Base-by-base conservation (phyloP, 768 basidiomycete species). In the Tricholoma hemisulphureum region DNA sequence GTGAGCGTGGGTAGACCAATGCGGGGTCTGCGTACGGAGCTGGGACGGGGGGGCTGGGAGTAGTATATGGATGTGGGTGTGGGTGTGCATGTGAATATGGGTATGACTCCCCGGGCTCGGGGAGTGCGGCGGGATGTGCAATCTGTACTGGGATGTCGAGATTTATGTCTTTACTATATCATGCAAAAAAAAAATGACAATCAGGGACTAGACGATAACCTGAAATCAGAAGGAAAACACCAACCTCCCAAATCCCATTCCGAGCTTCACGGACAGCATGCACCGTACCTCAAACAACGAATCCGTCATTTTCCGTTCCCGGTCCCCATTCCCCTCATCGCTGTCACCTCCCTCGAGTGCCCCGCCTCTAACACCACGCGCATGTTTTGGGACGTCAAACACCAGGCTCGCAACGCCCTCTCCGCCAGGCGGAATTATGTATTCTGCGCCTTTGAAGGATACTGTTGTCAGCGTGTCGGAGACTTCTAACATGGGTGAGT, bases 341-440 rank as follows among this genome's bases (percentile, higher is more conserved):
- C 83, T 6, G 86, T 84, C 56, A 4, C 24, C 24, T n/a, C 82
- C 84, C n/a, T 83, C 69, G 8, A 87, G 77, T 4, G 71, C 64
- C 5, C 88, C 89, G 23, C 87, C 88, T 57, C 77, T 81, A 11
- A 88, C 83, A 4, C 86, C 84, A 54, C 86, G 77, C 0, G 89
- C 84, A 57, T 77, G 71, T 48, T 73, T 77, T 4, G 91, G 91
- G n/a, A 92, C 83, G 67, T 93, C 87, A 60, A 94, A 86, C 10
- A 91, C 88, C 10, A 94, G 79, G 64, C 82, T 84, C 1, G 91
- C 91, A 2, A 92, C 80, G 20, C 91, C 91, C 65, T 93, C 91
- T 2, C 78, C 79, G 16, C 88, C 89, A 1, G 89, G 88, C 7
- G 79, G 80, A 28, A 92, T 83, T 29, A 83, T 81, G 61, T 92